A percentile compares a stretch with the other conserved stretches of the same genome.
Conservation (phyloP, 257 asterid genomes). For the Ajuga chamaepitys region DNA sequence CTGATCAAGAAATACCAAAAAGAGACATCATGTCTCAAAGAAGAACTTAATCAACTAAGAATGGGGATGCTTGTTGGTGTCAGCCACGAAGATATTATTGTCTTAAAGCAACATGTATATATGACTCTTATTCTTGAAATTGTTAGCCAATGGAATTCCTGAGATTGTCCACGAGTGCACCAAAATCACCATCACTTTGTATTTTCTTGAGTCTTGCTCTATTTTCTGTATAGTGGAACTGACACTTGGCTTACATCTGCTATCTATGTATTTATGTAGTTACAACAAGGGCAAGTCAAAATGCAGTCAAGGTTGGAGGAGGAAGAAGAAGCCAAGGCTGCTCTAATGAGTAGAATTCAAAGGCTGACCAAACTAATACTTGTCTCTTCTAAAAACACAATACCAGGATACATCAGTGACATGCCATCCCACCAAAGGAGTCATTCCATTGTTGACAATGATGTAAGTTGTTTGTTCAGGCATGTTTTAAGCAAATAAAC, state of each 20-base stretch:
- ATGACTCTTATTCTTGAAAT: neutral
- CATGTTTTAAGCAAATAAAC: conserved; percentile 9
- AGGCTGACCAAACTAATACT: conserved; percentile 92
- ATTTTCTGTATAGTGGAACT: no score
- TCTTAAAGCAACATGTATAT: conserved; percentile 67
- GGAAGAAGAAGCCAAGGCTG: conserved; percentile 98
- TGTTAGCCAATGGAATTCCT: neutral
- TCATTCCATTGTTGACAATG: conserved; percentile 53
- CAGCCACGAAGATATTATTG: conserved; percentile 80
- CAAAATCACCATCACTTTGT: neutral
- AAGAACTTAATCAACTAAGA: conserved; percentile 86
- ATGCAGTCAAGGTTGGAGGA: conserved; percentile 97
- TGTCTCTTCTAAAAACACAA: conserved; percentile 88
- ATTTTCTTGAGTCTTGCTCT: neutral
- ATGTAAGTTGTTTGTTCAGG: conserved; percentile 41
- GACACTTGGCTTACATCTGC: conserved; percentile 9
- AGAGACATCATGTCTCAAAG: conserved; percentile 79
- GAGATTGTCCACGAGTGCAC: neutral
- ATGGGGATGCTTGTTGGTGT: conserved; percentile 78
- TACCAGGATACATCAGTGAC: conserved; percentile 59
- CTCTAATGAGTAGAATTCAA: conserved; percentile 95
- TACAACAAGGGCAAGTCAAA: conserved; percentile 96
- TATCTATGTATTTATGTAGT: conserved; percentile 29
- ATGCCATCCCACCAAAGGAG: conserved; percentile 48
- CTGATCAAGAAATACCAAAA: conserved; percentile 93